These are phyloP conservation scores for Fonsecaea monophora DNA, from an alignment of 2,329 filamentous ascomycete genomes.

Conservation along the genomic window DNA sequence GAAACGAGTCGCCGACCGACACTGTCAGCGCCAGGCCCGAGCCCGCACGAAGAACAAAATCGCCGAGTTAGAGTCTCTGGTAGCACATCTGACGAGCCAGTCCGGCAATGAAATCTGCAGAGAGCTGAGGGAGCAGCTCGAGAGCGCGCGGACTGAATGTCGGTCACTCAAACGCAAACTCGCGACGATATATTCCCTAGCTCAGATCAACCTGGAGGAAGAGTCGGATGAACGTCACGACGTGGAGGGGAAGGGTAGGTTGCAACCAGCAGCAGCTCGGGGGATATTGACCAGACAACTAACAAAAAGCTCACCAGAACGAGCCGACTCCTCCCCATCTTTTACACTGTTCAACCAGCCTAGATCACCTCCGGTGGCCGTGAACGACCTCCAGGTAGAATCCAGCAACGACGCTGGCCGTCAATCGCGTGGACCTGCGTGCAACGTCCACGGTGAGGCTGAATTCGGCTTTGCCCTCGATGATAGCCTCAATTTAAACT, in stretches of 20 bases:
- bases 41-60: slow-evolving; percentile 22
- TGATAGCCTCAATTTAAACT: slow-evolving; percentile 10
- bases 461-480: slow-evolving; percentile 5
- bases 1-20: slow-evolving; percentile 16
- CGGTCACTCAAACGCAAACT: slow-evolving; percentile 6
- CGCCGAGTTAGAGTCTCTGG: slow-evolving; percentile 16
- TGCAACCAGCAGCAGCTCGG: background rate
- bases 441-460: slow-evolving; percentile 6
- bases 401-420: background rate
- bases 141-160: background rate
- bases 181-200: slow-evolving; percentile 6
- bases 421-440: background rate
- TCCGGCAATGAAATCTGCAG: slow-evolving; percentile 14
- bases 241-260: background rate
- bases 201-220: slow-evolving; percentile 1
- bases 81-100: slow-evolving; percentile 9
- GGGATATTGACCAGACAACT: background rate
- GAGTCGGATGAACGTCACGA: background rate
- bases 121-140: slow-evolving; percentile 15
- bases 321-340: background rate
- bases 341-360: background rate
- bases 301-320: background rate
- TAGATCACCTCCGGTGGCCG: background rate
- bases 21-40: slow-evolving; percentile 18
- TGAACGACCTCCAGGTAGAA: background rate